Percentiles rank a stretch among this genome's conserved stretches.
These are phyloP conservation scores for Penicillium sp. DNA, from an alignment of 2,329 filamentous ascomycete genomes.

Conservation along the genomic window DNA sequence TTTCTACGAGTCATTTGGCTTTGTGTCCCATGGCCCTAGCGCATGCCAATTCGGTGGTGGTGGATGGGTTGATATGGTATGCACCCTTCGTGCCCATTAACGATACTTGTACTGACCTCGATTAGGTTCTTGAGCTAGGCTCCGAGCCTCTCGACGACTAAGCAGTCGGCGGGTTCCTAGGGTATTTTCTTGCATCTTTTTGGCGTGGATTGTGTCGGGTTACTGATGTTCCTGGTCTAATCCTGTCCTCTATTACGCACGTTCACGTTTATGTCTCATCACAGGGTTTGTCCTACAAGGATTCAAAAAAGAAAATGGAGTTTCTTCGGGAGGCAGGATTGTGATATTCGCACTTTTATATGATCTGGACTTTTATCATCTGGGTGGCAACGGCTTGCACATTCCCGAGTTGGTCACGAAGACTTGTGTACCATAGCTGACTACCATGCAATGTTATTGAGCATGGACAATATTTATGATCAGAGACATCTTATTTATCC, in stretches of 20 bases:
- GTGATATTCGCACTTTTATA: constrained; percentile 14
- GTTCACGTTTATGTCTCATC: constrained; percentile 21
- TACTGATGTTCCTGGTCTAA: constrained; percentile 11
- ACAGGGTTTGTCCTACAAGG: constrained; percentile 19
- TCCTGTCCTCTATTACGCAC: constrained; percentile 19
- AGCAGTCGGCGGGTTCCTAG: background rate
- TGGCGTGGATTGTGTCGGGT: constrained; percentile 19
- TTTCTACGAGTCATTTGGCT: constrained; percentile 76
- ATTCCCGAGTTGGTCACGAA: constrained; percentile 11
- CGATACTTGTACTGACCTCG: constrained; percentile 11
- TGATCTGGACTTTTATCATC: constrained; percentile 11
- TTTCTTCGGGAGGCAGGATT: constrained; percentile 28
- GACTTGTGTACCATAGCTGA: constrained; percentile 25
- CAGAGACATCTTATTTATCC: background rate
- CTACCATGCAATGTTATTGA: constrained; percentile 22
- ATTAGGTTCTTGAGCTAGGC: constrained; percentile 31
- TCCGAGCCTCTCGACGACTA: constrained; percentile 20
- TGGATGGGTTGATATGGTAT: constrained; percentile 78
- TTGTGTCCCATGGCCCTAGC: constrained; percentile 65
- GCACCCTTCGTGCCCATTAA: constrained; percentile 17
- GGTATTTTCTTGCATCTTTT: constrained; percentile 19
- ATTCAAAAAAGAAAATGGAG: constrained; percentile 35
- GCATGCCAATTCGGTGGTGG: constrained; percentile 70
- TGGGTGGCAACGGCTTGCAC: constrained; percentile 16
- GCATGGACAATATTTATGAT: background rate